phyloP scores from a whole-genome alignment of 805 yeast genomes.

The Kodamaea jinghongensis region DNA sequence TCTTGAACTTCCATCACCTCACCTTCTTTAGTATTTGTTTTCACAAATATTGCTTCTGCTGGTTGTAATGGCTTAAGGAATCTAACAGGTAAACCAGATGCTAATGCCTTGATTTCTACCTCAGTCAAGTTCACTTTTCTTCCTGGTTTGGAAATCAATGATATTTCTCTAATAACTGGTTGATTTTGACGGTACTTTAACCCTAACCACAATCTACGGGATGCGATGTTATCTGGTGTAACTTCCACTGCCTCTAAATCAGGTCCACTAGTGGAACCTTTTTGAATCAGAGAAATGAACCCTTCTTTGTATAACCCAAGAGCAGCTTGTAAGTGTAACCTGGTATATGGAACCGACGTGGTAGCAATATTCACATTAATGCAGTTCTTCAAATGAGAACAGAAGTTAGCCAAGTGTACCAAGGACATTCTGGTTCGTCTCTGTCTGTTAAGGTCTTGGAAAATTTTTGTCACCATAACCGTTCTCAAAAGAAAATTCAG shows the following conservation, averaged over 20 bases:
- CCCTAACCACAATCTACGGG: conserved; percentile 89
- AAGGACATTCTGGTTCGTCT: conserved; percentile 59
- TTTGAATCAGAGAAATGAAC: conserved; percentile 75
- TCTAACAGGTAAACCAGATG: conserved; percentile 74
- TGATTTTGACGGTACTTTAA: conserved; percentile 79
- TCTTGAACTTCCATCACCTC: conserved; percentile 76
- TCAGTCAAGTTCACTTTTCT: conserved; percentile 63
- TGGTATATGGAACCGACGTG: conserved; percentile 80
- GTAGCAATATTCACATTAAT: conserved; percentile 67
- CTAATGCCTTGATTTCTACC: conserved; percentile 67
- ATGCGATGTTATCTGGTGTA: conserved; percentile 81
- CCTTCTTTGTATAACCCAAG: conserved; percentile 89
- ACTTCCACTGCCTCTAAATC: conserved; percentile 71
- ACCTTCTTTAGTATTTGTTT: conserved; percentile 39
- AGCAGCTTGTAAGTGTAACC: conserved; percentile 79
- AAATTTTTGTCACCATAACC: conserved; percentile 1
- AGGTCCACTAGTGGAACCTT: conserved; percentile 84
- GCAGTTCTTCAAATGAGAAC: conserved; percentile 89
- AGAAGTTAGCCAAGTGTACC: conserved; percentile 76
- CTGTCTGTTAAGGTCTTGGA: neutral
- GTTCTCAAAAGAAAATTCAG: neutral
- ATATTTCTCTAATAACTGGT: conserved; percentile 71
- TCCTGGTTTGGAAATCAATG: conserved; percentile 81
- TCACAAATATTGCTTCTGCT: conserved; percentile 81
- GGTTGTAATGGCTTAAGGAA: conserved; percentile 79